Conservation (phyloP, 176 grass and related monocot genomes). For the Avena insularis region DNA sequence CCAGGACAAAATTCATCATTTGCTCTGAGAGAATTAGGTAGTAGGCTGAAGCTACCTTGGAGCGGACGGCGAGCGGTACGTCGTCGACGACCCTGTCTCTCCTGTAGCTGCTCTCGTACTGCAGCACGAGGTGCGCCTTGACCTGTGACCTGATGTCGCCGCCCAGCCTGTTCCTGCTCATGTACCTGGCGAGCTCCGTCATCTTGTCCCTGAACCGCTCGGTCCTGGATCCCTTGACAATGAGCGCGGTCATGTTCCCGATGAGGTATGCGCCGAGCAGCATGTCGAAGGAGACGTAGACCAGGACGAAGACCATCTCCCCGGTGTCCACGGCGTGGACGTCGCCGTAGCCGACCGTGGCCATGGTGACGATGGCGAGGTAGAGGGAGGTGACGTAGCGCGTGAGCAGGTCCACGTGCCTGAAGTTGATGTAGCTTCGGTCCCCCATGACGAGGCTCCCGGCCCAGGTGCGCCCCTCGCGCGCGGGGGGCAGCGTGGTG, state of each 20-base stretch:
- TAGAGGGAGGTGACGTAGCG: constrained; percentile 90
- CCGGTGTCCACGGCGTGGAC: constrained; percentile 78
- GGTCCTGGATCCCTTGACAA: constrained; percentile 82
- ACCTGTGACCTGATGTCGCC: constrained; percentile 76
- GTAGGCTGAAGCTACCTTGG: constrained; percentile 61
- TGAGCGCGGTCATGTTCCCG: constrained; percentile 95
- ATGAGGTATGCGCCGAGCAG: constrained; percentile 83
- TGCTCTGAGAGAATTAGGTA: background rate
- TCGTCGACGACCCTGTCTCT: constrained; percentile 67
- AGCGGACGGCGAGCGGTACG: constrained; percentile 70
- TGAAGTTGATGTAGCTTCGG: constrained; percentile 72
- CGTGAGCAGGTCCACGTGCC: constrained; percentile 70
- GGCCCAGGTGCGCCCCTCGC: constrained; percentile 79
- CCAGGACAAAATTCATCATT: background rate
- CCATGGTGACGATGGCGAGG: constrained; percentile 90
- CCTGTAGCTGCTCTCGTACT: constrained; percentile 82
- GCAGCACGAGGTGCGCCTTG: constrained; percentile 64
- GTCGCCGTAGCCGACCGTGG: constrained; percentile 81
- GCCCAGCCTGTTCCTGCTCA: constrained; percentile 87
- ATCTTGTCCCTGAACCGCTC: constrained; percentile 94
- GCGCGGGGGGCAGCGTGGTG: constrained; percentile 67
- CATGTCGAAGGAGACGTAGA: constrained; percentile 79
- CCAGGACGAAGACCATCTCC: constrained; percentile 81
- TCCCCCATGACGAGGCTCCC: constrained; percentile 71
- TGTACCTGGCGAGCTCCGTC: constrained; percentile 90